These are phyloP conservation scores for Magnusiomyces magnusii DNA, from an alignment of 1,139 yeast genomes.

Conservation along the genomic window DNA sequence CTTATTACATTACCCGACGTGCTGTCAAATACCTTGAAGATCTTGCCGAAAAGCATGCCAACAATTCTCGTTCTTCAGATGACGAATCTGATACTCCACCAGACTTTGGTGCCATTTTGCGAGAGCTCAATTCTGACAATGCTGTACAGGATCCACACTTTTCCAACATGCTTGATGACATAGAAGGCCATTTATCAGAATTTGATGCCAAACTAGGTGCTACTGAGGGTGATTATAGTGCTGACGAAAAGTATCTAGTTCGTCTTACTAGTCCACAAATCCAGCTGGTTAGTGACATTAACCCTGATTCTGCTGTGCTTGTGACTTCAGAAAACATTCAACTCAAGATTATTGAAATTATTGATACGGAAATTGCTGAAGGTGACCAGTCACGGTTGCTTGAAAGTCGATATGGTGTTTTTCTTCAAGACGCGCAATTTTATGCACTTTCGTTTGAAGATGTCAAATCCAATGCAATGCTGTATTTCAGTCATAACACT, in stretches of 20 bases:
- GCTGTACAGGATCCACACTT: conserved; percentile 4
- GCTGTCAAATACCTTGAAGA: conserved; percentile 65
- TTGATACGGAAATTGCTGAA: conserved; percentile 41
- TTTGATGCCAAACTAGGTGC: conserved; percentile 9
- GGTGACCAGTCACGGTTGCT: conserved; percentile 48
- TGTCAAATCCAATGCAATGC: conserved; percentile 37
- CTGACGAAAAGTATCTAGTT: conserved; percentile 57
- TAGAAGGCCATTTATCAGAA: not conserved
- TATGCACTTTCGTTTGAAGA: conserved; percentile 54
- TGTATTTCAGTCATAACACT: conserved; percentile 36
- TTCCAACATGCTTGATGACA: conserved; percentile 3
- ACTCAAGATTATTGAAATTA: conserved; percentile 52
- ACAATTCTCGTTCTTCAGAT: conserved; percentile 4
- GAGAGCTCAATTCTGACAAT: conserved; percentile 14
- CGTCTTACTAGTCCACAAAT: conserved; percentile 82
- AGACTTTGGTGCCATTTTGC: conserved; percentile 11
- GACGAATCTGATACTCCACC: conserved; percentile 4
- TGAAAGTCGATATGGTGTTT: conserved; percentile 65
- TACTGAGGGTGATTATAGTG: conserved; percentile 33
- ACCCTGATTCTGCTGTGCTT: conserved; percentile 57
- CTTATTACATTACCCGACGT: conserved; percentile 58
- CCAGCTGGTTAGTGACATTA: conserved; percentile 62
- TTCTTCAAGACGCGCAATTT: conserved; percentile 61
- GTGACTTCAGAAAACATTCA: conserved; percentile 69
- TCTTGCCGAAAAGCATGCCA: conserved; percentile 30